A percentile compares a stretch with the other conserved stretches of the same genome.
Evolutionary conservation across 192 early-diverging fungal genomes (phyloP).

Genomic region (Kickxella alabastrina): DNA sequence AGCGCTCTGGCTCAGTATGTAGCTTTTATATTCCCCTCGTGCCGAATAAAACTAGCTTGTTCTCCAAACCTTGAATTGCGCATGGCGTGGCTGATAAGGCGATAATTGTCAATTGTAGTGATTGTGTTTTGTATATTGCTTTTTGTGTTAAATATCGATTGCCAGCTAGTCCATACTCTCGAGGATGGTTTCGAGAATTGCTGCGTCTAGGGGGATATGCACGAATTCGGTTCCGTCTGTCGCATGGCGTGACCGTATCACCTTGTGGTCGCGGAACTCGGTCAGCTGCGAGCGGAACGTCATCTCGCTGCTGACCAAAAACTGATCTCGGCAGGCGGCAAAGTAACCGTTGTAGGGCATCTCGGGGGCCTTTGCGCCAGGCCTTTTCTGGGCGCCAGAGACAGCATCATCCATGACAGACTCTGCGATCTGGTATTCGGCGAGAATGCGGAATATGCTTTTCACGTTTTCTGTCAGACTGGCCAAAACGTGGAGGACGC

Average conservation of each 20-base stretch:
- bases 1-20: slow-evolving; percentile 19
- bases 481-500: slow-evolving; percentile 75
- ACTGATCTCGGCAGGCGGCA: slow-evolving; percentile 72
- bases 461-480: slow-evolving; percentile 81
- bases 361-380: slow-evolving; percentile 30
- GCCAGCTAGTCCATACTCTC: slow-evolving; percentile 62
- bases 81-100: too few relatives aligned
- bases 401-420: slow-evolving; percentile 24
- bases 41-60: slow-evolving; percentile 3
- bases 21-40: neutral
- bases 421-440: slow-evolving; percentile 71
- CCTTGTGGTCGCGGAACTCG: slow-evolving; percentile 90
- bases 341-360: slow-evolving; percentile 69
- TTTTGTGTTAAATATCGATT: too few relatives aligned
- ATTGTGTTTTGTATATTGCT: neutral
- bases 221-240: slow-evolving; percentile 44
- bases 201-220: slow-evolving; percentile 60
- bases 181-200: slow-evolving; percentile 62
- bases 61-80: too few relatives aligned
- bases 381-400: slow-evolving; percentile 18
- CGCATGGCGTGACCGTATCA: slow-evolving; percentile 62
- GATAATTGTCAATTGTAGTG: neutral
- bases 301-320: slow-evolving; percentile 75
- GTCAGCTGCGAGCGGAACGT: slow-evolving; percentile 88
- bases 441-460: slow-evolving; percentile 80